Evolutionary conservation across 768 basidiomycete species (phyloP).

Genomic region (Auriscalpium microsporum): DNA sequence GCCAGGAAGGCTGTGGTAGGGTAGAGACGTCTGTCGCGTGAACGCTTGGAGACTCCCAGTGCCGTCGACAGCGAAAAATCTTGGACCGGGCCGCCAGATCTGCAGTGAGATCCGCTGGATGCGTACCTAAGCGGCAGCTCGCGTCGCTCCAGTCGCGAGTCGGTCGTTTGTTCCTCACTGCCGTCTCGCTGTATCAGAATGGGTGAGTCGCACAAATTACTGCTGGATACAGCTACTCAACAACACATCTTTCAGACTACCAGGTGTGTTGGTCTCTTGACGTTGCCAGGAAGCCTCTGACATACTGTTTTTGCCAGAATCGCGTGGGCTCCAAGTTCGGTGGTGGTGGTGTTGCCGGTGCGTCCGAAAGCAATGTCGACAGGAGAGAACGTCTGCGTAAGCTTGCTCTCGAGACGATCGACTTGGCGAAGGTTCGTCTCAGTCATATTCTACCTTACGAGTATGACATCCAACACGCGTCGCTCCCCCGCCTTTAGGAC

Average conservation of each 20-base stretch:
- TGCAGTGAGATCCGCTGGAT: neutral
- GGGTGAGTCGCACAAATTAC: conserved; percentile 4
- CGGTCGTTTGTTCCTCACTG: neutral
- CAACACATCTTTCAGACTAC: conserved; percentile 1
- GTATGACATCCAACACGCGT: neutral
- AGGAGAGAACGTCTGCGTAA: conserved; percentile 90
- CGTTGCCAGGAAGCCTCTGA: neutral
- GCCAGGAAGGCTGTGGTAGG: neutral
- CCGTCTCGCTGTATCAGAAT: conserved; percentile 1
- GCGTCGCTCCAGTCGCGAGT: neutral
- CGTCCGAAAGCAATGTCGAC: conserved; percentile 92
- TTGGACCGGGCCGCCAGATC: neutral
- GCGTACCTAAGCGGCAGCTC: neutral
- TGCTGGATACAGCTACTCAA: neutral
- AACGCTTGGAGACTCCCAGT: no score
- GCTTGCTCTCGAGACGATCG: conserved; percentile 94
- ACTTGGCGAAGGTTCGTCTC: conserved; percentile 82
- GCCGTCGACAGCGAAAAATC: neutral
- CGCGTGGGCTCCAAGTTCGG: conserved; percentile 95
- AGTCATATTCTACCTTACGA: neutral
- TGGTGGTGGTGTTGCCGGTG: conserved; percentile 92
- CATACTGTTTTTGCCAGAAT: conserved; percentile 44
- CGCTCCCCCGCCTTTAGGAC: conserved; percentile 45
- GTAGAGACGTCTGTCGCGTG: neutral
- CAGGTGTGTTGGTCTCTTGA: conserved; percentile 4